These are phyloP conservation scores for Mycena vitilis DNA, from an alignment of 768 basidiomycete species.

Conservation along the genomic window DNA sequence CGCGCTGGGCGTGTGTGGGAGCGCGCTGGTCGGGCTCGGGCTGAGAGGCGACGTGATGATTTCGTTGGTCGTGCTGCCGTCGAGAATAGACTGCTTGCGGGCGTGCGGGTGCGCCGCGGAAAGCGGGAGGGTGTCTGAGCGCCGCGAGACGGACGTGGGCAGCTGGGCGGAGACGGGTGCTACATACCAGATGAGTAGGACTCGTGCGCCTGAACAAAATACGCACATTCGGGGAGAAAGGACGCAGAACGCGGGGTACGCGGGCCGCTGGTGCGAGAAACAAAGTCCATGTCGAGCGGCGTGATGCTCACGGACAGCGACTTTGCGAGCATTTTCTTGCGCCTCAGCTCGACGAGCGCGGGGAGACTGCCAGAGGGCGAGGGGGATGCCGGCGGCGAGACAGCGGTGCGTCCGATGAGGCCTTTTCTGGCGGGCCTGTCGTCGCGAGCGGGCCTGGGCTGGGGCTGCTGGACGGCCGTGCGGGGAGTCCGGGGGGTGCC, in stretches of 20 bases:
- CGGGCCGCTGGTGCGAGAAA: slow-evolving; percentile 25
- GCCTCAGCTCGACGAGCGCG: slow-evolving; percentile 63
- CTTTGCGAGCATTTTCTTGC: slow-evolving; percentile 65
- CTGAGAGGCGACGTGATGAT: slow-evolving; percentile 44
- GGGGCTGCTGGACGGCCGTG: slow-evolving; percentile 43
- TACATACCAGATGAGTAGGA: not conserved
- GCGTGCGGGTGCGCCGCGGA: slow-evolving; percentile 80
- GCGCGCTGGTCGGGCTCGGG: slow-evolving; percentile 37
- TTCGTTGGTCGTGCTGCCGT: slow-evolving; percentile 53
- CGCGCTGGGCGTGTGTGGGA: slow-evolving; percentile 51
- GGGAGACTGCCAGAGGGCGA: slow-evolving; percentile 54
- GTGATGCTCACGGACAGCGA: slow-evolving; percentile 77
- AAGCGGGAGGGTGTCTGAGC: slow-evolving; percentile 58
- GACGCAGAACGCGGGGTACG: slow-evolving; percentile 22
- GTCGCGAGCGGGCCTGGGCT: slow-evolving; percentile 35
- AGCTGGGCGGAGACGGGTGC: slow-evolving; percentile 21
- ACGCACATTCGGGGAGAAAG: slow-evolving; percentile 27
- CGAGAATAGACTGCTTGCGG: slow-evolving; percentile 76
- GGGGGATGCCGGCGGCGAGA: slow-evolving; percentile 25
- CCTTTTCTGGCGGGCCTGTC: slow-evolving; percentile 58
- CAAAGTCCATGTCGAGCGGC: slow-evolving; percentile 56
- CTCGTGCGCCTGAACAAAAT: not conserved
- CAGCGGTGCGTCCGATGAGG: slow-evolving; percentile 61
- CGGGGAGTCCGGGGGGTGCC: slow-evolving; percentile 64
- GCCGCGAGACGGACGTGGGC: slow-evolving; percentile 38